phyloP scores from a whole-genome alignment of 768 basidiomycete species.

The Lentinula lateritia region DNA sequence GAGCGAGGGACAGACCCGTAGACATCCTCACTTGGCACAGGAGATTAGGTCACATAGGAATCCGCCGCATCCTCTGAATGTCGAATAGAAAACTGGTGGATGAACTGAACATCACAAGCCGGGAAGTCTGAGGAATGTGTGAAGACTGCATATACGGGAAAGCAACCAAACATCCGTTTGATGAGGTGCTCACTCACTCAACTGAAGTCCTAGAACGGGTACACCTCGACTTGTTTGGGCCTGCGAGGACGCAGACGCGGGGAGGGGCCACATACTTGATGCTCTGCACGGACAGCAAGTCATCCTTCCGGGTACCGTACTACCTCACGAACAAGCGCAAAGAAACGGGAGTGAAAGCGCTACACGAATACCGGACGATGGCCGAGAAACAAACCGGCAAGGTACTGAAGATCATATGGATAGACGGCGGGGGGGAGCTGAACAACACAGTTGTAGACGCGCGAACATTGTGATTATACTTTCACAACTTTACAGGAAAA shows the following conservation, averaged over 20 bases:
- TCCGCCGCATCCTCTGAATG: slow-evolving; percentile 10
- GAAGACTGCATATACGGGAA: slow-evolving; percentile 23
- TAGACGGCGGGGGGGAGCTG: slow-evolving; percentile 25
- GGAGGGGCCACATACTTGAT: slow-evolving; percentile 20
- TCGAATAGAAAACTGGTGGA: slow-evolving; percentile 12
- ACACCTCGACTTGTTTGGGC: slow-evolving; percentile 22
- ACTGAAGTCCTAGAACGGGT: slow-evolving; percentile 11
- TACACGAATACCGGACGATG: slow-evolving; percentile 10
- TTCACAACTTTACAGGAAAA: no score
- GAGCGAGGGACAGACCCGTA: neutral
- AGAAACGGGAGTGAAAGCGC: slow-evolving; percentile 10
- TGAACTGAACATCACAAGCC: slow-evolving; percentile 12
- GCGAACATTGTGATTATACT: no score
- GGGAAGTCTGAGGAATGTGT: slow-evolving; percentile 6
- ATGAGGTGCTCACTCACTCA: slow-evolving; percentile 13
- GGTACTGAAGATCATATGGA: slow-evolving; percentile 9
- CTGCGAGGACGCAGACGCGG: slow-evolving; percentile 8
- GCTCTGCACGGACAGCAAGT: slow-evolving; percentile 15
- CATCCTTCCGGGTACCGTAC: slow-evolving; percentile 7
- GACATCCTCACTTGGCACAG: neutral
- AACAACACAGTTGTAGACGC: slow-evolving; percentile 14
- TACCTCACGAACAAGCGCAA: slow-evolving; percentile 21
- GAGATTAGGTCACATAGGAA: slow-evolving; percentile 10
- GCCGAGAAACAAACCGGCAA: slow-evolving; percentile 17
- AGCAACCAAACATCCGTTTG: slow-evolving; percentile 16